Conservation (phyloP, 192 early-diverging fungal species). For the Entophlyctis luteolus region DNA sequence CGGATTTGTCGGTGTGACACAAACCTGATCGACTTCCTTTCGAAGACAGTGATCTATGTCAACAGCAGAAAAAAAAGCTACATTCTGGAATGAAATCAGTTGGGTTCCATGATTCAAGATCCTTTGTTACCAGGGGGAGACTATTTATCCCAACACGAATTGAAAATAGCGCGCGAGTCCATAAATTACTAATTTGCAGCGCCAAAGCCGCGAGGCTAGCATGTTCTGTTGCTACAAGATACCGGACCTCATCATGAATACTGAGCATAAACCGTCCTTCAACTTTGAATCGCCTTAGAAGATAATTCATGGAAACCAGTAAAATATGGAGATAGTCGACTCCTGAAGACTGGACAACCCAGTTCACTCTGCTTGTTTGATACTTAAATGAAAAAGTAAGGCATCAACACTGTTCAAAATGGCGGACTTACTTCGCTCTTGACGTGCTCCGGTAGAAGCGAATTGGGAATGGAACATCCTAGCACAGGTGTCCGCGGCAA, state of each 20-base stretch:
- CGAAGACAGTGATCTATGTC: slow-evolving; percentile 89
- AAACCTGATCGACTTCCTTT: slow-evolving; percentile 84
- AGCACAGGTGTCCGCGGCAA: slow-evolving; percentile 82
- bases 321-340: slow-evolving; percentile 95
- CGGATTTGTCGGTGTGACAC: slow-evolving; percentile 78
- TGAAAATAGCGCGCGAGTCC: slow-evolving; percentile 87
- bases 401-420: not conserved
- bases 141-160: slow-evolving; percentile 79
- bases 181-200: slow-evolving; percentile 86
- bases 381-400: slow-evolving; percentile 49
- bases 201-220: slow-evolving; percentile 70
- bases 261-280: slow-evolving; percentile 80
- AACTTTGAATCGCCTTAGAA: slow-evolving; percentile 73
- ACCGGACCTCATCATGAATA: slow-evolving; percentile 94
- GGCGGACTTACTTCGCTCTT: slow-evolving; percentile 36
- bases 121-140: slow-evolving; percentile 66
- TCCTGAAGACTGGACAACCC: slow-evolving; percentile 97
- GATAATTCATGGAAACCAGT: slow-evolving; percentile 79
- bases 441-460: slow-evolving; percentile 51
- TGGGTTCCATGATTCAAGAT: not conserved
- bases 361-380: slow-evolving; percentile 87
- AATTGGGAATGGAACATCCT: slow-evolving; percentile 84
- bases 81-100: slow-evolving; percentile 45
- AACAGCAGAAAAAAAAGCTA: slow-evolving; percentile 91
- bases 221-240: slow-evolving; percentile 76